These are phyloP conservation scores for Exophiala sp. DNA, from an alignment of 2,329 filamentous ascomycete genomes.

Conservation along the genomic window DNA sequence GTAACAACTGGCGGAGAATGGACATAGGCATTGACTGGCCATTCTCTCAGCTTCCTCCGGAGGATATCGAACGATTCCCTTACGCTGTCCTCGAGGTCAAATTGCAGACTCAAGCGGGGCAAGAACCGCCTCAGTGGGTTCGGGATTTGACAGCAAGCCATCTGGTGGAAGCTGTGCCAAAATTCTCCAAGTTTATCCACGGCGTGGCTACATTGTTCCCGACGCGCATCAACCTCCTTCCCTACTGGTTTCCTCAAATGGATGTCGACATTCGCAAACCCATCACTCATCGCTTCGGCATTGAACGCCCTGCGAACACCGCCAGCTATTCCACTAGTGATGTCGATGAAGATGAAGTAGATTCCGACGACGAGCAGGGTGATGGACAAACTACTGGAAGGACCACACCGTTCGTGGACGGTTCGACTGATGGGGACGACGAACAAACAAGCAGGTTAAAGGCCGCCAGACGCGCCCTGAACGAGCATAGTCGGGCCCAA, in stretches of 20 bases:
- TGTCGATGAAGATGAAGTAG: slow-evolving; percentile 65
- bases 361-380: slow-evolving; percentile 55
- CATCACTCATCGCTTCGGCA: slow-evolving; percentile 79
- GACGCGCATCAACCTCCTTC: slow-evolving; percentile 76
- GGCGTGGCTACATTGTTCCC: slow-evolving; percentile 85
- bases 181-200: slow-evolving; percentile 99
- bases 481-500: slow-evolving; percentile 43
- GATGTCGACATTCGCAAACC: slow-evolving; percentile 95
- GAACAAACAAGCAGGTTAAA: slow-evolving; percentile 42
- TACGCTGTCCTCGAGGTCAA: slow-evolving; percentile 97
- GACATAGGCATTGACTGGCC: slow-evolving; percentile 96
- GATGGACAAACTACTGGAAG: slow-evolving; percentile 27
- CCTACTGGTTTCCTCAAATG: slow-evolving; percentile 99
- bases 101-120: slow-evolving; percentile 89
- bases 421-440: slow-evolving; percentile 31
- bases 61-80: slow-evolving; percentile 85
- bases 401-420: slow-evolving; percentile 29
- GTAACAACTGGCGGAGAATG: slow-evolving; percentile 91
- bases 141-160: slow-evolving; percentile 87
- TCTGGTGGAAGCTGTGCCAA: slow-evolving; percentile 95
- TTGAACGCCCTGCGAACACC: slow-evolving; percentile 70
- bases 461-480: slow-evolving; percentile 46
- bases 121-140: slow-evolving; percentile 95
- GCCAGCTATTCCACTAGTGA: slow-evolving; percentile 71
- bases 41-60: slow-evolving; percentile 77